Conservation (phyloP, 352 stramenopile species). For the Globisporangium sylvaticum region DNA sequence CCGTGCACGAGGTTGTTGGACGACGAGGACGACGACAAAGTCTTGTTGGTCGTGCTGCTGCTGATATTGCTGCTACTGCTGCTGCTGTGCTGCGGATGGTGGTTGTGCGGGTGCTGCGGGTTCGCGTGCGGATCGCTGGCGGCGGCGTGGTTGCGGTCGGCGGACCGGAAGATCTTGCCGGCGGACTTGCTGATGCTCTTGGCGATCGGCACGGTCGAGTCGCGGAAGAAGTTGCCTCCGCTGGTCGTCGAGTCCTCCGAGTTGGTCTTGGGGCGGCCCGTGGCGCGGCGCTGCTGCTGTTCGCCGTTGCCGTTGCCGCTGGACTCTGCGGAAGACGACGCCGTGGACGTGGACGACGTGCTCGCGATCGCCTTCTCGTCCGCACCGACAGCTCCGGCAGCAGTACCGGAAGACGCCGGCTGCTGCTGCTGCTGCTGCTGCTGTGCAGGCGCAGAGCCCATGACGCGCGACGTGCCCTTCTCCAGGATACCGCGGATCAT, state of each 20-base stretch:
- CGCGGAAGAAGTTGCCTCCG: constrained; percentile 7
- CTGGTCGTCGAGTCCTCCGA: constrained; percentile 9
- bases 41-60: constrained; percentile 3
- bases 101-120: background rate
- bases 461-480: constrained; percentile 10
- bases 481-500: constrained; percentile 22
- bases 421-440: background rate
- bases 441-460: background rate
- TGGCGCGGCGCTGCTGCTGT: background rate
- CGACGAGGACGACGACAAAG: background rate
- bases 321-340: constrained; percentile 12
- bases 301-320: background rate
- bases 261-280: constrained; percentile 5
- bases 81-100: constrained; percentile 14
- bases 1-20: background rate
- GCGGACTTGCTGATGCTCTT: constrained; percentile 16
- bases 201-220: constrained; percentile 17
- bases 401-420: background rate
- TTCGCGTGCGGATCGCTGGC: background rate
- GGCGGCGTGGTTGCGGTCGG: background rate
- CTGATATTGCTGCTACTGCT: constrained; percentile 18
- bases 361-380: background rate
- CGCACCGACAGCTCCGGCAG: background rate
- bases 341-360: constrained; percentile 1
- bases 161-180: constrained; percentile 15